Evolutionary conservation across 345 rosid genomes (phyloP), one percentile per base, ranked within the genome.

Genomic region (Pistacia vera): DNA sequence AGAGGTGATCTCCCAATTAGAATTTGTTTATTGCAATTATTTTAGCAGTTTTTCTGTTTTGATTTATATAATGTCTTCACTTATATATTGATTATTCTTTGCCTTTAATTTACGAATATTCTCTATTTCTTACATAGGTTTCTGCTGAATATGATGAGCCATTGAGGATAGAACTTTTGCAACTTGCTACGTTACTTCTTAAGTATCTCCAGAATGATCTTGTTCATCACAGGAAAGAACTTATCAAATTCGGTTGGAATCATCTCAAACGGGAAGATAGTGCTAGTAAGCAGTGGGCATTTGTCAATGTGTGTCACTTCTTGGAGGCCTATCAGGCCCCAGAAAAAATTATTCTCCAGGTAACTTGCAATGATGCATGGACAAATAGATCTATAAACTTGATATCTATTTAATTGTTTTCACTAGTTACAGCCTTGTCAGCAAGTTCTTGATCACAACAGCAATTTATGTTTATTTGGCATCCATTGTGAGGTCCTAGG

Each of bases 211-310:
- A 96, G 83, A 85, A 54, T 85, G 97, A 96, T 81, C 97, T 96
- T 79, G 97, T 96, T 83, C 94, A 91, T 67, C 99, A 96, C 77
- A 90, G 99, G 83, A 96, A 96, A 83, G 99, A 96, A 79, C 92
- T 96, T 64, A 96, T 96, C 76, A 96, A 96, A 84, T 96, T 96
- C 85, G 99, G 99, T 58, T 96, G 99, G 99, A 96, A 93, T 90
- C 99, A 96, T 87, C 97, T 96, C 70, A 96, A 96, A 82, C 94
- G 99, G 63, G 99, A 96, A 85, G 99, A 96, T 75, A 96, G 99
- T 89, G 99, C 98, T 78, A 96, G 99, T 85, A 96, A 96, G 87
- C 99, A 96, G 83, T 96, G 99, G 99, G 99, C 99, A 63, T 96
- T 96, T 89, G 99, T 96, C 75, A 96, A 96, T 82, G 99, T 96